phyloP scores from a whole-genome alignment of 208 protist species.

The Herpetomonas muscarum region DNA sequence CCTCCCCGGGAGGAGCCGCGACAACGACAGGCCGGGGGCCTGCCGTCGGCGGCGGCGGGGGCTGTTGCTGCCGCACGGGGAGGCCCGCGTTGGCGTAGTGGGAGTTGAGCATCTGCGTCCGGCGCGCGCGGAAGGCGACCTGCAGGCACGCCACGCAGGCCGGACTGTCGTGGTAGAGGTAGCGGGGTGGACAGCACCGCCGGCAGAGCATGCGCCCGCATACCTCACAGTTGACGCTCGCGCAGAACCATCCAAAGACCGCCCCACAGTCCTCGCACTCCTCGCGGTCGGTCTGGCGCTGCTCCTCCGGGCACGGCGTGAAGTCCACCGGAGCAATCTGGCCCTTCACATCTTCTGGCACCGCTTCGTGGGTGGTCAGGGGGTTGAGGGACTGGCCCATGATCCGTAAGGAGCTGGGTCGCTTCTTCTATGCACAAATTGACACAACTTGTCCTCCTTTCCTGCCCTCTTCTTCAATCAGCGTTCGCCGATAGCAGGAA shows the following conservation, averaged over 20 bases:
- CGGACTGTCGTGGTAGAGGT: conserved; percentile 64
- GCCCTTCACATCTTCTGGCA: conserved; percentile 68
- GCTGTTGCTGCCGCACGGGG: not conserved
- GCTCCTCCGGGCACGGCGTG: conserved; percentile 29
- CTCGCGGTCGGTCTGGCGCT: conserved; percentile 24
- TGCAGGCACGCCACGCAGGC: conserved; percentile 62
- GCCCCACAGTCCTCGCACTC: conserved; percentile 60
- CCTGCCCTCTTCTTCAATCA: too few relatives aligned
- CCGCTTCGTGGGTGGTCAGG: conserved; percentile 46
- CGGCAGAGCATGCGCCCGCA: conserved; percentile 72
- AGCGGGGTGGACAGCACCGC: conserved; percentile 62
- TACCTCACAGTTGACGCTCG: conserved; percentile 78
- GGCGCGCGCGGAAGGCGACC: conserved; percentile 39
- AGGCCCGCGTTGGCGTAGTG: conserved; percentile 21
- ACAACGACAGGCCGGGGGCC: too few relatives aligned
- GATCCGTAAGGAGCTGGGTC: not conserved
- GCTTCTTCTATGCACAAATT: too few relatives aligned
- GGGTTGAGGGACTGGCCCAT: conserved; percentile 69
- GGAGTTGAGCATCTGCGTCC: conserved; percentile 31
- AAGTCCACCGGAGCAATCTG: conserved; percentile 66
- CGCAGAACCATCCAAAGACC: conserved; percentile 58
- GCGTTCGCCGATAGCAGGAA: too few relatives aligned
- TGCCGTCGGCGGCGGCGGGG: not conserved
- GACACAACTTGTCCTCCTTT: too few relatives aligned
- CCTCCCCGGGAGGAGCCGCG: not conserved